Conservation (phyloP, 768 basidiomycete species). For the Tephrocybe sp. region DNA sequence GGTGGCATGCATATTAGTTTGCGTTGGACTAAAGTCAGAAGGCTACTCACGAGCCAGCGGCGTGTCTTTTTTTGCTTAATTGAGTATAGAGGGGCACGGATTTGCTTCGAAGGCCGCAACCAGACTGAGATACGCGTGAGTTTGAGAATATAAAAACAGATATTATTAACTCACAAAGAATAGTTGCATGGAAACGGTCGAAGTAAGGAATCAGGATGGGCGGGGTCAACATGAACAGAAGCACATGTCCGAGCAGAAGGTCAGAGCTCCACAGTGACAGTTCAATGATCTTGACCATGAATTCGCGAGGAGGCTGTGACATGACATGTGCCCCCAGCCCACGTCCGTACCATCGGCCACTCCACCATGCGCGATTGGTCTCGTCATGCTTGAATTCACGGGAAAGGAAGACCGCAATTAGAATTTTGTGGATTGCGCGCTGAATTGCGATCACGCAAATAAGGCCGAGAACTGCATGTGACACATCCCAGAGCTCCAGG, state of each 20-base stretch:
- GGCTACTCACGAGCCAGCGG: constrained; percentile 75
- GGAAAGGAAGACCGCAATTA: constrained; percentile 92
- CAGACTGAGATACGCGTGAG: constrained; percentile 59
- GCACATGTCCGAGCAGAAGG: constrained; percentile 82
- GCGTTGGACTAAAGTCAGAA: not conserved
- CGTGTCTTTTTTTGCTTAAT: constrained; percentile 89
- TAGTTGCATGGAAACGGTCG: constrained; percentile 87
- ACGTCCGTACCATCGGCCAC: constrained; percentile 95
- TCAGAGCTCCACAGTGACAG: constrained; percentile 95
- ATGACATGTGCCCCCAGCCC: constrained; percentile 88
- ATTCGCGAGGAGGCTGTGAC: constrained; percentile 98
- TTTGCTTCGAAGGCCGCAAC: constrained; percentile 93
- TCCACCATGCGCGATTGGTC: constrained; percentile 99
- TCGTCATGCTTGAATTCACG: constrained; percentile 99
- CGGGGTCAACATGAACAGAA: constrained; percentile 89
- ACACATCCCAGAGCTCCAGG: constrained; percentile 88
- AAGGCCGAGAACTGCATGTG: constrained; percentile 91
- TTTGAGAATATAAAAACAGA: not conserved
- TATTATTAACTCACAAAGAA: constrained; percentile 68
- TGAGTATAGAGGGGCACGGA: constrained; percentile 88
- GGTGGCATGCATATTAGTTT: not conserved
- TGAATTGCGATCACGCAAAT: constrained; percentile 92
- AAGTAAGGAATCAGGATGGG: constrained; percentile 90
- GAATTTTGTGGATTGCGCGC: constrained; percentile 88
- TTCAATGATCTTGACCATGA: constrained; percentile 97